Base-by-base conservation (phyloP, 176 grass and related monocot species). In the Phragmites australis region DNA sequence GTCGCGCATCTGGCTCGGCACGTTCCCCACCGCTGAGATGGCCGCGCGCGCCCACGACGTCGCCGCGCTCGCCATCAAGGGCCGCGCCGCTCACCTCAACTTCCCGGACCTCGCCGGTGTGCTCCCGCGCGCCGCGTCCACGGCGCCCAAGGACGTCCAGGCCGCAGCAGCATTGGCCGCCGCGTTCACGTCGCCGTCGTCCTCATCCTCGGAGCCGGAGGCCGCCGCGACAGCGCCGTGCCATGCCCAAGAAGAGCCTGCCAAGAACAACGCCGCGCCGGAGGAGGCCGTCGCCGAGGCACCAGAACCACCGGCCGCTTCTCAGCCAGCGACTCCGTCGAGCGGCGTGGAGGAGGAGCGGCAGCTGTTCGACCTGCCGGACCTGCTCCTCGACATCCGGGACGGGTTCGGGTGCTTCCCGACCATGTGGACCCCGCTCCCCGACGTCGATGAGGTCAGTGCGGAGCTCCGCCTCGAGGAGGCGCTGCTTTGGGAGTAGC, bases 1-100 rank as follows among this genome's bases (percentile, higher is more conserved):
- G 86, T 98, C 96, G 17, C 80, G 96, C 57, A 98, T 98, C 78
- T 98, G 96, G 96, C 96, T 98, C 6, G 96, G 96, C 30, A 98
- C 96, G 1, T 98, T 91, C 88, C 83, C 90, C 9, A 85, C 88
- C 31, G 78, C 96, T 22, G 96, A 94, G 83, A 98, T 98, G 96
- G 96, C 96, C 0, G 96, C 92, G 58, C 92, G 96, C 51, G 96
- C 96, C 26, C 96, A 98, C 72, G 96, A 98, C 76, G 96, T 93
- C 8, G 96, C 96, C 53, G 96, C 84, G 63, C 78, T 93, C 23
- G 88, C 92, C 53, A 94, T 98, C 90, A 98, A 98, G 87, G 96
- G 96, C 60, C 41, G 68, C 40, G 83, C 86, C 39, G 90, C 90
- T 19, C 83, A 94, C 86, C 90, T 98, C 59, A 98, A 98, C 74